Percentiles rank a stretch among this genome's conserved stretches.
These are phyloP conservation scores for Pseudogymnoascus sp. DNA, from an alignment of 2,329 filamentous ascomycete species.

Conservation along the genomic window DNA sequence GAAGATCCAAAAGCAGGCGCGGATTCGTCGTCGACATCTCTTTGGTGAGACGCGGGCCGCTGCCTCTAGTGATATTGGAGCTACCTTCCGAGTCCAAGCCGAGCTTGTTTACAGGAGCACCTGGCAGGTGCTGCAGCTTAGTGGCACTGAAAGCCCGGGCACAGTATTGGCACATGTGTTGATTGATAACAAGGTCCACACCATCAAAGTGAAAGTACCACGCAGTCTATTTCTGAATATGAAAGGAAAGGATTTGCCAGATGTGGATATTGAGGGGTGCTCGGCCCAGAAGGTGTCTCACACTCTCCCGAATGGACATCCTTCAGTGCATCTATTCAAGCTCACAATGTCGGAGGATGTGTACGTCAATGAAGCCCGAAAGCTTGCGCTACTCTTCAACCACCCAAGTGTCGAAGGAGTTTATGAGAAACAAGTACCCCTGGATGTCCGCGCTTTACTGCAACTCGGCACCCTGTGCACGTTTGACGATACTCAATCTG, in stretches of 20 bases:
- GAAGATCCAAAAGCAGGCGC: slow-evolving; percentile 92
- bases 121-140: slow-evolving; percentile 90
- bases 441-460: slow-evolving; percentile 80
- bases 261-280: slow-evolving; percentile 80
- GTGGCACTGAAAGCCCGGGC: slow-evolving; percentile 75
- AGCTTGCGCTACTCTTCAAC: slow-evolving; percentile 76
- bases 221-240: slow-evolving; percentile 88
- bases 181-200: slow-evolving; percentile 88
- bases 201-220: slow-evolving; percentile 80
- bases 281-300: slow-evolving; percentile 89
- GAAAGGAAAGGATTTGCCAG: slow-evolving; percentile 78
- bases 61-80: slow-evolving; percentile 58
- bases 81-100: slow-evolving; percentile 83
- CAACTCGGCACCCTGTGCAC: slow-evolving; percentile 87
- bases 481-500: slow-evolving; percentile 84
- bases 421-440: slow-evolving; percentile 87
- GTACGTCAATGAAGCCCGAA: slow-evolving; percentile 78
- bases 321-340: slow-evolving; percentile 90
- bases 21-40: slow-evolving; percentile 76
- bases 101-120: slow-evolving; percentile 84
- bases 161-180: slow-evolving; percentile 84
- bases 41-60: slow-evolving; percentile 79
- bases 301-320: slow-evolving; percentile 89
- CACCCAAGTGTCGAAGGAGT: slow-evolving; percentile 94
- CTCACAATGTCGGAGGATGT: slow-evolving; percentile 82